These are phyloP conservation scores for Penicillium crustosum DNA, from an alignment of 2,329 filamentous ascomycete genomes.

Conservation along the genomic window DNA sequence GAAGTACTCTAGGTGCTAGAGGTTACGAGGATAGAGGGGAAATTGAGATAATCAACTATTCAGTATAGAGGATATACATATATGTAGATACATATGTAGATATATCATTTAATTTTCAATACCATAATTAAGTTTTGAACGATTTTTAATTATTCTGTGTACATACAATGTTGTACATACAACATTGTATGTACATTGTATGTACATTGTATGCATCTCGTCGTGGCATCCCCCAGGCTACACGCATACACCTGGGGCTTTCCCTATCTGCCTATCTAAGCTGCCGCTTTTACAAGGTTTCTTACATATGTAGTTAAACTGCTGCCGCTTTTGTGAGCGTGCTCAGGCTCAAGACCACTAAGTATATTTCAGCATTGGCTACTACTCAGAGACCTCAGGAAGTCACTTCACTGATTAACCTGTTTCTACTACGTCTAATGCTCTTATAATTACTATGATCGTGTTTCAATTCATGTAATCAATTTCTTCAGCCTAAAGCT, in stretches of 20 bases:
- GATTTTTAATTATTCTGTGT: too few species aligned
- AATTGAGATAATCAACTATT: neutral
- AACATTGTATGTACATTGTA: too few species aligned
- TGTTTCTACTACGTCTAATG: too few species aligned
- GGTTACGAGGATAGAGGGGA: neutral
- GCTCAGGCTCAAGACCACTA: neutral
- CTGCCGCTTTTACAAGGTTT: neutral
- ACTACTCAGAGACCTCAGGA: too few species aligned
- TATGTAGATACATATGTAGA: neutral
- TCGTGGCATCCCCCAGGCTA: too few species aligned
- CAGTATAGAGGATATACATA: neutral
- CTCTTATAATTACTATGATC: too few species aligned
- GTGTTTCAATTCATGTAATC: too few species aligned
- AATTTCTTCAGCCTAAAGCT: too few species aligned
- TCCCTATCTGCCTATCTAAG: neutral
- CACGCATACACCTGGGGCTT: neutral
- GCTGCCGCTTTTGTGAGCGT: neutral
- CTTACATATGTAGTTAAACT: neutral
- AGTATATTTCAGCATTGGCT: neutral
- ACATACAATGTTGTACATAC: too few species aligned
- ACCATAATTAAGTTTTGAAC: neutral
- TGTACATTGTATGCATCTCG: too few species aligned
- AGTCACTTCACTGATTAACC: too few species aligned
- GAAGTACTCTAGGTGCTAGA: neutral
- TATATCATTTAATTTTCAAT: neutral